Base-by-base conservation (phyloP, 2,329 filamentous ascomycete genomes). In the Alternaria sp. region DNA sequence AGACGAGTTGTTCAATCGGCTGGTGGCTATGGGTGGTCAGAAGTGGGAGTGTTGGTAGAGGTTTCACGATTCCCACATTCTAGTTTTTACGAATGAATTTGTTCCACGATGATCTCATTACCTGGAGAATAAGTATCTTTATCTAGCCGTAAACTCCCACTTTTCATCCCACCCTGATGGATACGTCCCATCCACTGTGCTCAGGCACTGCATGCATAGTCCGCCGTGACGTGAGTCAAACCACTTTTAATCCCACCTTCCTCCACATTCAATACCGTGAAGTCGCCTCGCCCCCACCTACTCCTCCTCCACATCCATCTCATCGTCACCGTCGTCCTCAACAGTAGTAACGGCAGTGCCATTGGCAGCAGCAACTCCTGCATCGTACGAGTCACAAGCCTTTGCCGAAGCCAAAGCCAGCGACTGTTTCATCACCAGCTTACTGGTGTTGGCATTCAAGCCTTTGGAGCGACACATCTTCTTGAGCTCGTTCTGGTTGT, bases 1-100 rank as follows among this genome's bases (percentile, higher is more conserved):
- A 43, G 91, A 96, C 70, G 91, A 95, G 80, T 76, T 96, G 45
- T 96, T 96, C 74, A 96, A 96, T 80, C 87, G 92, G 15, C 76
- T 95, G 59, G 81, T 93, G 61, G 88, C 91, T 3, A 91, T 95
- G 80, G 91, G 91, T 1, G 86, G 86, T 13, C 92, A 96, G 84
- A 93, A 93, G 84, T 96, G 92, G 93, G 91, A 93, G 82, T 86
- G 86, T 59, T 92, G 88, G 89, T 95, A 70, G 44, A 56, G 30
- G 19, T 21, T 56, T 25, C 23, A 44, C 15, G n/a, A 40, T 40
- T 4, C 4, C 9, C 36, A 40, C 36, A 36, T 11, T 17, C 36
- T 40, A 17, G 9, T 40, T 11, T 3, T 17, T 10, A 40, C 2
- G n/a, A 17, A 11, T 10, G 36, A 40, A 4, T 40, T 3, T 4